Evolutionary conservation across 2,329 filamentous ascomycete genomes (phyloP).

Genomic region (Cordyceps fumosorosea): DNA sequence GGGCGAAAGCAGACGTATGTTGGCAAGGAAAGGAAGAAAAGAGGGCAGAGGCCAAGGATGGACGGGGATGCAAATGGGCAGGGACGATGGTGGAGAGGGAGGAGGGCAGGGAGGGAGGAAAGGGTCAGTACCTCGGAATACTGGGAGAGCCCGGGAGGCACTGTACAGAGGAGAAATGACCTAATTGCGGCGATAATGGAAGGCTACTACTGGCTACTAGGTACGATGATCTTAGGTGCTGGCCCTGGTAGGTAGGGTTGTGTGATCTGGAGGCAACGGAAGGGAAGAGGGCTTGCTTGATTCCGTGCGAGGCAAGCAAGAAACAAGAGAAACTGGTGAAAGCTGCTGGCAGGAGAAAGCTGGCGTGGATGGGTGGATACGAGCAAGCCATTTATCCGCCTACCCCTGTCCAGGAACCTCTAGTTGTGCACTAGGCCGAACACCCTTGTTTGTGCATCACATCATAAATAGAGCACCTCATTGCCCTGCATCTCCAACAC

Average conservation of each 20-base stretch:
- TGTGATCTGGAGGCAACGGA: neutral
- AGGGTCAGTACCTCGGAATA: neutral
- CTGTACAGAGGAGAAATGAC: neutral
- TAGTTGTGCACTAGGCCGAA: neutral
- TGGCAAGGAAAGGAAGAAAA: conserved; percentile 6
- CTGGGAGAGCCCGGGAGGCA: neutral
- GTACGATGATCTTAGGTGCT: neutral
- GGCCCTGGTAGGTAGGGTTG: neutral
- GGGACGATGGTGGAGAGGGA: conserved; percentile 5
- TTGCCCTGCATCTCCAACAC: neutral
- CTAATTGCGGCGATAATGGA: neutral
- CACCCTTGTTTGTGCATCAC: neutral
- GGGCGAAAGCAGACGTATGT: neutral
- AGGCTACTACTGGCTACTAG: neutral
- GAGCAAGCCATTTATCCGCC: neutral
- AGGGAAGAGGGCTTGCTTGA: neutral
- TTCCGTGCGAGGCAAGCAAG: neutral
- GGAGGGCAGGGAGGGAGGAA: neutral
- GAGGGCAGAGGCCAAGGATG: neutral
- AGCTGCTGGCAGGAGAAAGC: neutral
- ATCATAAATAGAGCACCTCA: neutral
- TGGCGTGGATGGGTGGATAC: neutral
- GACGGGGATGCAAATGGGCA: conserved; percentile 5
- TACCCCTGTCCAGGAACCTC: neutral
- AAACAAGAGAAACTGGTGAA: neutral